Base-by-base conservation (phyloP, 495 filamentous ascomycete species). In the Baudoinia panamericana region DNA sequence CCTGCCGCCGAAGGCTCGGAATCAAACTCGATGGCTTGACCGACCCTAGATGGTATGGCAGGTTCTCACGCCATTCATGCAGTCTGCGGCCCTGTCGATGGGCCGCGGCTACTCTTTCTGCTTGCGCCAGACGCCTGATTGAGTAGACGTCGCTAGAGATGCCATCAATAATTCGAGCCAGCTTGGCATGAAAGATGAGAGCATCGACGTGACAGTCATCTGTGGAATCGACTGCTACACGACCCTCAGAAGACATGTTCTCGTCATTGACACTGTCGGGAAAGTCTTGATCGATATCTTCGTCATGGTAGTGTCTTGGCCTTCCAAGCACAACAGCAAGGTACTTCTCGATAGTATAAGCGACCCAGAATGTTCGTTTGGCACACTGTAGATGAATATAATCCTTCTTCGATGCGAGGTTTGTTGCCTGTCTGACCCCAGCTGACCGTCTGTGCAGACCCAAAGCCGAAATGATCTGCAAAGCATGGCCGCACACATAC, bases 331-430 rank as follows among this genome's bases (percentile, higher is more conserved):
- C 62, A 27, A 68, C 58, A 39, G 65, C 67, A 9, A 74, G 56
- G 43, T 74, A 68, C 48, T 66, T 72, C 48, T 74, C 71, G 12
- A 74, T 41, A 20, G 65, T 63, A 45, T 72, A 74, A 3, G 63
- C 67, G 30, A 64, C 64, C 71, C 70, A 74, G 17, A 76, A 71
- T 5, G 69, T 65, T 2, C 71, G 66, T 39, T 69, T 71, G 49
- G 41, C 22, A 18, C 37, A 40, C 24, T 40, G 8, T 9, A 8
- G 30, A 8, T 8, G 7, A 16, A 33, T 33, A 17, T 33, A 16
- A 16, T 33, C 15, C 10, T 11, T 33, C 8, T 33, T 8, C n/a
- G 25, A 16, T 16, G 7, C 30, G 15, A 17, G 6, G 30, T 6
- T 33, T 16, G 30, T 8, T 6, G 7, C 15, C 15, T 33, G 7